These are phyloP conservation scores for Amphirosellinia nigrospora DNA, from an alignment of 495 filamentous ascomycete genomes.

Conservation along the genomic window DNA sequence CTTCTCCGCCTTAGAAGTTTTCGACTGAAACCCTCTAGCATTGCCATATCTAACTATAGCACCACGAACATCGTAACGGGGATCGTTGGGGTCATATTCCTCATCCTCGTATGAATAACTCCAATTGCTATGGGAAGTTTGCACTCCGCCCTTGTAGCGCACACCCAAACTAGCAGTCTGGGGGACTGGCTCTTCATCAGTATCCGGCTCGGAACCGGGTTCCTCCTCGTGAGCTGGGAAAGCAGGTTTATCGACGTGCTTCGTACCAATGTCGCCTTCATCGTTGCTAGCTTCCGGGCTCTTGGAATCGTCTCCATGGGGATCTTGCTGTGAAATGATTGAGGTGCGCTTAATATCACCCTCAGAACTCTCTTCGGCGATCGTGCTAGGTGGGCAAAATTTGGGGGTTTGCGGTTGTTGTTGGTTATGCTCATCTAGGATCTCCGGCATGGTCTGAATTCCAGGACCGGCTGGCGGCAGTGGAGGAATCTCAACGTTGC, in stretches of 20 bases:
- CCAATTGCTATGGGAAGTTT: background rate
- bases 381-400: slow-evolving; percentile 3
- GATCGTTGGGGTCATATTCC: slow-evolving; percentile 3
- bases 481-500: too few relatives aligned
- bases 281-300: background rate
- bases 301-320: background rate
- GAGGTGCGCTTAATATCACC: background rate
- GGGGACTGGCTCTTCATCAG: background rate
- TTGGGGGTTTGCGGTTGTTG: background rate
- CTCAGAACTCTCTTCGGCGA: background rate
- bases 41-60: background rate
- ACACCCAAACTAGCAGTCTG: background rate
- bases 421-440: background rate
- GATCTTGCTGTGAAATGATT: background rate
- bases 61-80: background rate
- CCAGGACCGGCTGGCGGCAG: background rate
- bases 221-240: too few relatives aligned
- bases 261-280: background rate
- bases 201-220: background rate
- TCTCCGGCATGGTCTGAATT: background rate
- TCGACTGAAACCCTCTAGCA: background rate
- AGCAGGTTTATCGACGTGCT: background rate
- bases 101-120: background rate
- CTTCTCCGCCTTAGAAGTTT: background rate
- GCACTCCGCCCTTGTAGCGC: background rate